phyloP scores from a whole-genome alignment of 306 rosid genomes.

The Dalbergia oliveri region DNA sequence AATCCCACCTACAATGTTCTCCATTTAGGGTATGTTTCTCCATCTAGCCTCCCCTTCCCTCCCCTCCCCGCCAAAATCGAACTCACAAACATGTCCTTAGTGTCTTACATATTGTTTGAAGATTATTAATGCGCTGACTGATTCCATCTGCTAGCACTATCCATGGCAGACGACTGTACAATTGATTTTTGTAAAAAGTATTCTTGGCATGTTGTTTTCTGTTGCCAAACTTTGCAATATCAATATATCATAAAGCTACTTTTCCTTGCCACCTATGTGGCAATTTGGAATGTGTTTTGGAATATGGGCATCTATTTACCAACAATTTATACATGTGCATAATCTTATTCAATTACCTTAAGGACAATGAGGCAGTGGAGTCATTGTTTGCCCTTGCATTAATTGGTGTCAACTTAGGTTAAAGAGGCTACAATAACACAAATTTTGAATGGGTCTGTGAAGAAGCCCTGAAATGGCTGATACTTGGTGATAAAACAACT shows the following conservation, averaged over 20 bases:
- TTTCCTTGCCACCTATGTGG: background rate
- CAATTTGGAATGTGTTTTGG: background rate
- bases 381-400: no score
- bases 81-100: background rate
- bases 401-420: background rate
- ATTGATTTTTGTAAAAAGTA: background rate
- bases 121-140: background rate
- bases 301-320: no score
- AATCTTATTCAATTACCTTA: no score
- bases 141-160: background rate
- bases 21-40: no score
- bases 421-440: conserved; percentile 4
- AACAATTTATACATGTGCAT: no score
- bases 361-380: no score
- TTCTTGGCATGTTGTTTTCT: background rate
- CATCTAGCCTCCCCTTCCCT: no score
- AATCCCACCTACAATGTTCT: background rate
- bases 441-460: background rate
- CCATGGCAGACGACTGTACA: background rate
- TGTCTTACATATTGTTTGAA: no score
- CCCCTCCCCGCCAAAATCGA: no score
- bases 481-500: background rate
- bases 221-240: no score
- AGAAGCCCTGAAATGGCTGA: conserved; percentile 24
- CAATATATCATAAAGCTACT: no score